Conservation (phyloP, 106 monocot species). For the Acorus calamus region DNA sequence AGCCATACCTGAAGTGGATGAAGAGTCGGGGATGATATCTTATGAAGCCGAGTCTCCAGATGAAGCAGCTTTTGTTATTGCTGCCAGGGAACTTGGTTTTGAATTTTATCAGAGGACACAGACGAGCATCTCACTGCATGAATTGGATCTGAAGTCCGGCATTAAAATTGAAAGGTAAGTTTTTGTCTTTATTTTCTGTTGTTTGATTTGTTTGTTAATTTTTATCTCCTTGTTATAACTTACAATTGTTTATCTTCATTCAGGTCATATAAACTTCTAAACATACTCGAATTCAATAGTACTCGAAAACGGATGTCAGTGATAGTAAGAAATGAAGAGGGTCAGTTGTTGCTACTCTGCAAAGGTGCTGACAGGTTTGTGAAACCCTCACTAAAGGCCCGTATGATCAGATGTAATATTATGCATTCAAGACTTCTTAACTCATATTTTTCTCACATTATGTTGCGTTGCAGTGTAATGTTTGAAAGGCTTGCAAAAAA, state of each 20-base stretch:
- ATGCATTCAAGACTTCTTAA: not conserved
- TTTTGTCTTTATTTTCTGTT: not conserved
- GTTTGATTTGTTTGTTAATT: not conserved
- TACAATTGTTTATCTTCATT: conserved; percentile 9
- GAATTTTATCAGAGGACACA: conserved; percentile 13
- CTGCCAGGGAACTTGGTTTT: conserved; percentile 14
- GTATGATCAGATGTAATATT: not conserved
- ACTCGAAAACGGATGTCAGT: conserved; percentile 90
- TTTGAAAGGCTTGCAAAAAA: conserved; percentile 65
- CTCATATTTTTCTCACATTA: not conserved
- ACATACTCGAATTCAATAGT: conserved; percentile 85
- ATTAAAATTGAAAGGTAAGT: conserved; percentile 10
- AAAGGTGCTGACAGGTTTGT: conserved; percentile 94
- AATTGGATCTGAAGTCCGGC: conserved; percentile 3
- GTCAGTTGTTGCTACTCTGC: conserved; percentile 59
- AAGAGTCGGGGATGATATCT: not conserved
- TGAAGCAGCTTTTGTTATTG: conserved; percentile 14
- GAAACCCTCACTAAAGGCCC: not conserved
- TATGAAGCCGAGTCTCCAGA: conserved; percentile 21
- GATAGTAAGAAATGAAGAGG: conserved; percentile 59
- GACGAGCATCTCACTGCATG: not conserved
- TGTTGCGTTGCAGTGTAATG: conserved; percentile 49
- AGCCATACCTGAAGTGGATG: conserved; percentile 12
- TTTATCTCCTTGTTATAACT: too few relatives aligned
- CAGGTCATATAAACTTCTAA: conserved; percentile 75